phyloP scores from a whole-genome alignment of 2,329 filamentous ascomycete genomes.

The Hymenoscyphus salicellus region DNA sequence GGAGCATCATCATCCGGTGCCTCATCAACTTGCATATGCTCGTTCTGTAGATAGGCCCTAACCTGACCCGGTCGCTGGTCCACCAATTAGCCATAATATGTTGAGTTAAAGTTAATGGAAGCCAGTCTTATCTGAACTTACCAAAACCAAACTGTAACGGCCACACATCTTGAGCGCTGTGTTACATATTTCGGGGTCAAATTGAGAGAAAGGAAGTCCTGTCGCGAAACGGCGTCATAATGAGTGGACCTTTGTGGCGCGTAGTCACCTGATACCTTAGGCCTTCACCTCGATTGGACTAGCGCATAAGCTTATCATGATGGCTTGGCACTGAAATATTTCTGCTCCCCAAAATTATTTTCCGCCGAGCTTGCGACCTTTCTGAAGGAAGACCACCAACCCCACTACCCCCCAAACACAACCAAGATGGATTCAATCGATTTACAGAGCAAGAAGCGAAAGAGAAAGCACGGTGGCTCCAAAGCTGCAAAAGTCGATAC shows the following conservation, averaged over 20 bases:
- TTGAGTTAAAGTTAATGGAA: not conserved
- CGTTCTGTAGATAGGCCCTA: constrained; percentile 67
- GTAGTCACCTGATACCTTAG: not conserved
- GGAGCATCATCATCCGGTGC: constrained; percentile 66
- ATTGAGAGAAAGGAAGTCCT: not conserved
- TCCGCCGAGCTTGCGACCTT: constrained; percentile 3
- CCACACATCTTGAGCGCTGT: constrained; percentile 32
- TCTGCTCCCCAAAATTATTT: constrained; percentile 19
- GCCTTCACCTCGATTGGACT: constrained; percentile 18
- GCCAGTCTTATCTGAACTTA: constrained; percentile 14
- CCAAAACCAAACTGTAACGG: constrained; percentile 34
- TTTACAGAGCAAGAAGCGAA: constrained; percentile 35
- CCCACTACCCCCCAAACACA: constrained; percentile 6
- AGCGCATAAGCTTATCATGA: constrained; percentile 9
- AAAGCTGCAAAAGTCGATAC: constrained; percentile 23
- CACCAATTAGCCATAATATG: constrained; percentile 13
- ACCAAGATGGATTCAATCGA: constrained; percentile 30
- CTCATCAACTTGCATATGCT: constrained; percentile 70
- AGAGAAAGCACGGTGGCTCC: constrained; percentile 34
- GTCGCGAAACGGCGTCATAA: not conserved
- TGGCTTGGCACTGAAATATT: constrained; percentile 15
- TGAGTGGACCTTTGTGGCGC: not conserved
- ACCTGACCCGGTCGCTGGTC: constrained; percentile 72
- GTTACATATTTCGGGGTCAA: not conserved
- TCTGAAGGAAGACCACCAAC: constrained; percentile 6